Conservation (phyloP, 805 yeast genomes). For the Metschnikowia bowlesiae region DNA sequence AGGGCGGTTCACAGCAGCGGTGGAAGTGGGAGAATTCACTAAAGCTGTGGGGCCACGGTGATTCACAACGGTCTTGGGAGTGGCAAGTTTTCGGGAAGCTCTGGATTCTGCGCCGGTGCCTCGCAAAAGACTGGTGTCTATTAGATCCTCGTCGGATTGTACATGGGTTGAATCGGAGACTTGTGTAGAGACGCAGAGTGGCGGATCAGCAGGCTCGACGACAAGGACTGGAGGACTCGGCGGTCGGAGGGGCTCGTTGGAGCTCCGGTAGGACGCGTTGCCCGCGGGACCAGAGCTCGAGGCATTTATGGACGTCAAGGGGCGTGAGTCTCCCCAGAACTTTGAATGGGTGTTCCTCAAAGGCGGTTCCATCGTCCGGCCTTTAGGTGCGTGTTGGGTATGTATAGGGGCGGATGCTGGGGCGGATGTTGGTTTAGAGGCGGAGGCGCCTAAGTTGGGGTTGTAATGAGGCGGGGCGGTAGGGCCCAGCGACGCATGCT, state of each 20-base stretch:
- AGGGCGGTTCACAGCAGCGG: neutral
- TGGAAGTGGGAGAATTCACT: no score
- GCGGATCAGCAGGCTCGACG: neutral
- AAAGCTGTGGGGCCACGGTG: neutral
- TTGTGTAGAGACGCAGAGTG: neutral
- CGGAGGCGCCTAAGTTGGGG: neutral
- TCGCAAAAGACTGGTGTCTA: slow-evolving; percentile 8
- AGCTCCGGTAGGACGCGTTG: neutral
- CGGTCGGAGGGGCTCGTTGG: neutral
- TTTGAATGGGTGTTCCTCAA: neutral
- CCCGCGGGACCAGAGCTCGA: neutral
- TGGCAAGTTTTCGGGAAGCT: neutral
- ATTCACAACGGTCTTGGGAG: neutral
- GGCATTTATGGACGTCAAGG: neutral
- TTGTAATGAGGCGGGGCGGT: neutral
- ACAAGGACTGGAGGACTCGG: neutral
- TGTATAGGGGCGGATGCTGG: neutral
- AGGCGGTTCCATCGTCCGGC: neutral
- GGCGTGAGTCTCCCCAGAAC: neutral
- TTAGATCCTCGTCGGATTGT: slow-evolving; percentile 8
- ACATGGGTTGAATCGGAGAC: slow-evolving; percentile 1
- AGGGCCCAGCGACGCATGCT: neutral
- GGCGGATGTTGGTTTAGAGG: neutral
- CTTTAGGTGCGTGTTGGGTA: neutral
- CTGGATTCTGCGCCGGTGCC: neutral